Evolutionary conservation across 2,329 filamentous ascomycete genomes (phyloP).

Genomic region (Colletotrichum tropicicola): DNA sequence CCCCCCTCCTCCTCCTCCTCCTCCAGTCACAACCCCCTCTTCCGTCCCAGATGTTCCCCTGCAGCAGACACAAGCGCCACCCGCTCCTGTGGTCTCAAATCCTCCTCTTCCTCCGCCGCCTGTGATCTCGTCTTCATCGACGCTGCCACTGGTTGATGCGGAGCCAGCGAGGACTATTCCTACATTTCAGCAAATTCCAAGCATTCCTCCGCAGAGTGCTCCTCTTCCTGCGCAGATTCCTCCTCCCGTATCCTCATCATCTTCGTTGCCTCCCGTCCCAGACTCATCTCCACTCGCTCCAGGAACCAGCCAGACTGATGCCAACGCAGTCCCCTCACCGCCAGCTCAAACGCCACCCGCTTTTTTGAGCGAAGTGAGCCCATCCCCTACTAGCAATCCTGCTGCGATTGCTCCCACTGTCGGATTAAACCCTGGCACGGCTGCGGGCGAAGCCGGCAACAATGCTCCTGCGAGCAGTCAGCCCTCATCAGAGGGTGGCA

Average conservation of each 20-base stretch:
- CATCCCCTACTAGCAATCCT: conserved; percentile 11
- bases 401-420: neutral
- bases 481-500: conserved; percentile 26
- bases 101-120: conserved; percentile 28
- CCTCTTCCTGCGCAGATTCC: conserved; percentile 7
- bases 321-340: conserved; percentile 35
- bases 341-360: conserved; percentile 18
- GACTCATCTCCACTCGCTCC: conserved; percentile 32
- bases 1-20: conserved; percentile 5
- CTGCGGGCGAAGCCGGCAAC: conserved; percentile 16
- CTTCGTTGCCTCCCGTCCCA: conserved; percentile 12
- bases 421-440: conserved; percentile 22
- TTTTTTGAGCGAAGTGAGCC: conserved; percentile 6
- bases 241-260: neutral
- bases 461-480: conserved; percentile 8
- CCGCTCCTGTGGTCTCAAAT: conserved; percentile 21
- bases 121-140: neutral
- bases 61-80: conserved; percentile 16
- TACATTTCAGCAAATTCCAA: conserved; percentile 24
- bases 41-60: neutral
- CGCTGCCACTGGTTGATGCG: conserved; percentile 16
- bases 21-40: conserved; percentile 23
- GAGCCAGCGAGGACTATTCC: conserved; percentile 24
- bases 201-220: conserved; percentile 8
- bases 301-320: conserved; percentile 47